Base-by-base conservation (phyloP, 345 rosid species). In the Aurinia saxatilis region DNA sequence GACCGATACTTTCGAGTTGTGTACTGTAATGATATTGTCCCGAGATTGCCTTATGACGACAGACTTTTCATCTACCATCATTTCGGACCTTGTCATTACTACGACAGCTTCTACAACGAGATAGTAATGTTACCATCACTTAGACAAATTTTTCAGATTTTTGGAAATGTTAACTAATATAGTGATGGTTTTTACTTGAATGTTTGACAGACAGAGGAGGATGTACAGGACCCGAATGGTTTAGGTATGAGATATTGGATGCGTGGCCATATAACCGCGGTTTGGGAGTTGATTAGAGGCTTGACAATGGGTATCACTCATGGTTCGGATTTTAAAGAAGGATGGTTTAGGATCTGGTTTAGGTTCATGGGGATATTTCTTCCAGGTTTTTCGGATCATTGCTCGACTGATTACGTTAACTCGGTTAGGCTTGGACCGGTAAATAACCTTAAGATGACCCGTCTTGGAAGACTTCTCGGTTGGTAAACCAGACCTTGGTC, bases 21-120 rank as follows among this genome's bases (percentile, higher is more conserved):
- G 6, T 91, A 88, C 65, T 79, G 90, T 72, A 81, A 88, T 45
- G 98, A 88, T 48, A 42, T 84, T 63, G 95, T 91, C 13, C 92
- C 96, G 1, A 79, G 95, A 73, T 59, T 91, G 78, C 96, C 95
- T 23, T 83, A 78, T 12, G 96, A 92, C 31, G 89, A 88, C 66
- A 82, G 50, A 51, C 84, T 75, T 3, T 88, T 88, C 80, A 60
- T 76, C 71, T 84, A 79, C 41, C 84, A 86, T 74, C 98, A 92
- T 63, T 92, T 88, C 13, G 93, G 96, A 35, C 60, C 65, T 19
- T 86, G 98, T 72, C 80, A 84, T 37, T 92, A 84, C 80, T 88
- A 82, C 21, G 66, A 86, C 74, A 82, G 93, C 65, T 68, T 63
- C 74, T 88, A 85, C 73, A 63, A 56, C 30, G 84, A 82, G 66